Base-by-base conservation (phyloP, 176 grass and related monocot species). In the Zea mays region DNA sequence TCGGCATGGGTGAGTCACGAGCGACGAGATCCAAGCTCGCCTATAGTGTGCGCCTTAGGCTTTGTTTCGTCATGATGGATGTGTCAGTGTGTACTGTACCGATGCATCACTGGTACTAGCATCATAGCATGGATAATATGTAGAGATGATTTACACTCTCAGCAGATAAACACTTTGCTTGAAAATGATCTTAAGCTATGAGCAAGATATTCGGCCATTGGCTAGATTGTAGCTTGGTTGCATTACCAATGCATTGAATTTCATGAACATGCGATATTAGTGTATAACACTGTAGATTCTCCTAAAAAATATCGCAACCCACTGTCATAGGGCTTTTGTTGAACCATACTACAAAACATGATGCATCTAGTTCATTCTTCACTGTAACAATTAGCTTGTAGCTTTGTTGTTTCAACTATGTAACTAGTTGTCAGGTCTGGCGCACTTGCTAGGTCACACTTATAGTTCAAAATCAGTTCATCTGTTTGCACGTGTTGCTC, bases 1-100 rank as follows among this genome's bases (percentile, higher is more conserved):
- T 93, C 75, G 88, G 92, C 85, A 90, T 94, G 68, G 92, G 92
- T 94, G 84, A 81, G 82, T 79, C 8, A 4, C 56, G 42, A 40
- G 49, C 10, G 16, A 36, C 27, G 48, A 67, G 65, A 14, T 50
- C 63, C 16, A 19, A 65, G 38, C 62, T 74, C 34, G 8, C 47
- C 27, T 27, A 27, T 27, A 27, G 27, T 27, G 27, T 27, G 5
- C 56, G 1, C 49, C 35, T 65, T 13, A 1, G 17, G 40, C 10
- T 15, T 51, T 17, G 40, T 82, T 5, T 27, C 27, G 27, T 27
- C 27, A 27, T 27, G 27, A 27, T 27, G 27, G 35, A 45, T 62
- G 11, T 20, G 41, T 37, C 21, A 39, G n/a, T 84, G 27, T 27
- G 27, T 27, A 27, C 27, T 20, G 27, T 1, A 5, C 11, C 2